Evolutionary conservation across 2,329 filamentous ascomycete genomes (phyloP), one percentile per base, ranked within the genome.

Genomic region (Colletotrichum chlorophyti): DNA sequence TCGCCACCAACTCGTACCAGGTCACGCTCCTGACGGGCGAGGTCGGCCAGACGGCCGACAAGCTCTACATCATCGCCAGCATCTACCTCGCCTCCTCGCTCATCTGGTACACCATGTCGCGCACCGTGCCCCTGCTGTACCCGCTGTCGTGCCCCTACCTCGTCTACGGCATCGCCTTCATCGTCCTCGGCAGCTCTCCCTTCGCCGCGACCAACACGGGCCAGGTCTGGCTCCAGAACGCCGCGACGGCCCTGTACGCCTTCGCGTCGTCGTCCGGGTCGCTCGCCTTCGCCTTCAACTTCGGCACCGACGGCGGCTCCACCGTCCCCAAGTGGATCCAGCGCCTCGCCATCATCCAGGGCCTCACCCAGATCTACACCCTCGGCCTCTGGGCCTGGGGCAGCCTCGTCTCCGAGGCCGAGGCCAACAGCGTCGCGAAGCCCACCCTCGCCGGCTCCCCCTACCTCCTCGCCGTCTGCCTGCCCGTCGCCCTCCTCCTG

Each of bases 311-410:
- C 74, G 83, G 82, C 35, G 85, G 85, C 46, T 80, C 82, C 2
- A 83, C 85, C 9, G 81, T 87, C 34, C 85, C 83, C 67, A 79
- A 83, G 31, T 89, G 86, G 86, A 84, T 86, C 21, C 87, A 85
- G 72, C 81, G 87, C 54, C 86, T 87, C 15, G 87, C 85, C 66
- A 70, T 85, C 15, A 87, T 90, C 49, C 85, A 89, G 69, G 87
- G 87, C 37, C 86, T 85, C 6, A 86, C 89, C 67, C 86, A 89
- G 67, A 74, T 86, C 63, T 90, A 89, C 69, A 79, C 87, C 52
- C 82, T 85, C 27, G 82, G 78, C 4, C 76, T 90, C n/a, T 90
- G 86, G 86, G 88, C 84, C 66, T 89, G 87, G 87, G 87, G 86
- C 27, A 52, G 43, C 32, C 34, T 58, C n/a, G 53, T 58, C 19